phyloP scores from a whole-genome alignment of 306 rosid genomes.

The Sechiopsis laciniata region DNA sequence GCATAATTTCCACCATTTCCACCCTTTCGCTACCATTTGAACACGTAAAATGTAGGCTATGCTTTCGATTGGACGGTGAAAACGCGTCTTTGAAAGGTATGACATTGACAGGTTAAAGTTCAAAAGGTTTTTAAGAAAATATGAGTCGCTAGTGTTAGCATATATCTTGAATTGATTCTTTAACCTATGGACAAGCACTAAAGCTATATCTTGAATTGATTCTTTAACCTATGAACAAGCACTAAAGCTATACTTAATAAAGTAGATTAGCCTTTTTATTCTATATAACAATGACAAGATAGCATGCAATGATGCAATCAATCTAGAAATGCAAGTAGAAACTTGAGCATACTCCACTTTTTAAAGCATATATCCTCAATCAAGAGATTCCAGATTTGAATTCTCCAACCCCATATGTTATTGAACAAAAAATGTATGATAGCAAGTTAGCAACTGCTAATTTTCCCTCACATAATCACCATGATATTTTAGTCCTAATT shows the following conservation, averaged over 20 bases:
- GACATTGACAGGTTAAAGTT: not conserved
- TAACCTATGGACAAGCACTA: not conserved
- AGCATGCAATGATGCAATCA: not conserved
- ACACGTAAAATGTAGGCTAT: not conserved
- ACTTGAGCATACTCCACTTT: not conserved
- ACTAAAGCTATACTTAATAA: not conserved
- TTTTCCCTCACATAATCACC: not conserved
- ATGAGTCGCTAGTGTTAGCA: not conserved
- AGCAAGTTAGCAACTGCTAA: not conserved
- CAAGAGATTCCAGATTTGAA: too few relatives aligned
- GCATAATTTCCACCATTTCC: not conserved
- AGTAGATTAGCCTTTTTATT: not conserved
- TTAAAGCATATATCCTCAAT: too few relatives aligned
- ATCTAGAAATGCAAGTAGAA: slow-evolving; percentile 3
- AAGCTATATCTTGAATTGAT: not conserved
- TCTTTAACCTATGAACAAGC: not conserved
- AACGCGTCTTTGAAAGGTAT: not conserved
- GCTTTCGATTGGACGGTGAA: not conserved
- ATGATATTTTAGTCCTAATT: not conserved
- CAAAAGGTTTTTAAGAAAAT: not conserved
- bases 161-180: not conserved
- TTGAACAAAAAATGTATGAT: too few relatives aligned
- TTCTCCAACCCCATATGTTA: too few relatives aligned
- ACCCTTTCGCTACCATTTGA: not conserved
- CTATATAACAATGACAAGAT: not conserved